These are phyloP conservation scores for Lasiodiplodia hormozganensis DNA, from an alignment of 2,329 filamentous ascomycete genomes.

Conservation along the genomic window DNA sequence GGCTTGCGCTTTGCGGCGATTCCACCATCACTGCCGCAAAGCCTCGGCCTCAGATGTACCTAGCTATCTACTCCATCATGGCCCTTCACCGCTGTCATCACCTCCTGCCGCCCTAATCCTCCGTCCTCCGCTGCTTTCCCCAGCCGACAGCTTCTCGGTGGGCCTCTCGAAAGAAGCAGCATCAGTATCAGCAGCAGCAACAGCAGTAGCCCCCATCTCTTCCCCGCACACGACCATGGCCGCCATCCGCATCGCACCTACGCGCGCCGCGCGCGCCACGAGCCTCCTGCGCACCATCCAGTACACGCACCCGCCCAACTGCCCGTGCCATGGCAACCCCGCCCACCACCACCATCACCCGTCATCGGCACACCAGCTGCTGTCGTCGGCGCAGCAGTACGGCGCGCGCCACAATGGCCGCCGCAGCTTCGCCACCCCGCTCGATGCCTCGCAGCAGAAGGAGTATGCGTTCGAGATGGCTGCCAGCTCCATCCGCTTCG, in stretches of 20 bases:
- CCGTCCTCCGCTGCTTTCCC: background rate
- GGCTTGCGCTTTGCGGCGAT: slow-evolving; percentile 22
- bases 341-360: slow-evolving; percentile 70
- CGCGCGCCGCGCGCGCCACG: slow-evolving; percentile 65
- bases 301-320: slow-evolving; percentile 84
- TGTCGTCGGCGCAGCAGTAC: slow-evolving; percentile 31
- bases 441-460: slow-evolving; percentile 75
- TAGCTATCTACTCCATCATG: slow-evolving; percentile 7
- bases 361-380: slow-evolving; percentile 46
- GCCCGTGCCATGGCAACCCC: slow-evolving; percentile 92
- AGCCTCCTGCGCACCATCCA: slow-evolving; percentile 88
- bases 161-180: background rate
- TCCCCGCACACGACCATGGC: slow-evolving; percentile 29
- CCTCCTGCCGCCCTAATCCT: background rate
- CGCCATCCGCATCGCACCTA: slow-evolving; percentile 50
- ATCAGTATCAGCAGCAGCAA: background rate
- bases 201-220: background rate
- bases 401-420: slow-evolving; percentile 53
- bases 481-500: slow-evolving; percentile 91
- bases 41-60: background rate
- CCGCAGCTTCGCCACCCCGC: slow-evolving; percentile 75
- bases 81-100: background rate
- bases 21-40: slow-evolving; percentile 3
- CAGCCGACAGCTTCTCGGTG: background rate
- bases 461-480: slow-evolving; percentile 99